These are phyloP conservation scores for Thalia dealbata DNA, from an alignment of 176 grass and related monocot species.

Conservation along the genomic window DNA sequence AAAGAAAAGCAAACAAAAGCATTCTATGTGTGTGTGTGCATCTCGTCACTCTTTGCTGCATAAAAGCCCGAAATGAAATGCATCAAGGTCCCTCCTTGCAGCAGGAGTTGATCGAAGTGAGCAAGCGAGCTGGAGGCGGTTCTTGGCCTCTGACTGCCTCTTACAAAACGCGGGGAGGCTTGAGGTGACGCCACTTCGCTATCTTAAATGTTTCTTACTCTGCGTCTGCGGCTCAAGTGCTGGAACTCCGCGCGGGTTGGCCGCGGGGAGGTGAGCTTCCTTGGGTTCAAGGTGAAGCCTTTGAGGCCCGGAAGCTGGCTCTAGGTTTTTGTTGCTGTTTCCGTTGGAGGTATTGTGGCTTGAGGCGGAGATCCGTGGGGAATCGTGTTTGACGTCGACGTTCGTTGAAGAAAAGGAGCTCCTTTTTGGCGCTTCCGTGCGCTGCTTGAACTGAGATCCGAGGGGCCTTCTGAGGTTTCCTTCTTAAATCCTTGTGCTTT, in stretches of 20 bases:
- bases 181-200: too few species aligned
- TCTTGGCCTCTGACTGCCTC: too few species aligned
- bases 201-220: neutral
- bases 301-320: neutral
- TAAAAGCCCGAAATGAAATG: neutral
- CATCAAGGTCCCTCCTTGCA: neutral
- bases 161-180: neutral
- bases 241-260: neutral
- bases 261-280: neutral
- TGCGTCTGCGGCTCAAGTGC: neutral
- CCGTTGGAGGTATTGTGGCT: neutral
- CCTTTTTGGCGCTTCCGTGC: neutral
- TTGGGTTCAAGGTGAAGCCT: neutral
- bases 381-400: neutral
- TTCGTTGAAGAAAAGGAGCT: neutral
- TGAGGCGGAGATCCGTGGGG: constrained; percentile 6
- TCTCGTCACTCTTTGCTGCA: neutral
- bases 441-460: neutral
- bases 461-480: neutral
- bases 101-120: neutral
- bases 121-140: neutral
- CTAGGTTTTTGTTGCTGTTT: neutral
- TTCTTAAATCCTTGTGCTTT: neutral
- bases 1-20: too few species aligned
- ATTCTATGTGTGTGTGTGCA: too few species aligned